These are phyloP conservation scores for Lactifluus subvellereus DNA, from an alignment of 768 basidiomycete genomes.

Conservation along the genomic window DNA sequence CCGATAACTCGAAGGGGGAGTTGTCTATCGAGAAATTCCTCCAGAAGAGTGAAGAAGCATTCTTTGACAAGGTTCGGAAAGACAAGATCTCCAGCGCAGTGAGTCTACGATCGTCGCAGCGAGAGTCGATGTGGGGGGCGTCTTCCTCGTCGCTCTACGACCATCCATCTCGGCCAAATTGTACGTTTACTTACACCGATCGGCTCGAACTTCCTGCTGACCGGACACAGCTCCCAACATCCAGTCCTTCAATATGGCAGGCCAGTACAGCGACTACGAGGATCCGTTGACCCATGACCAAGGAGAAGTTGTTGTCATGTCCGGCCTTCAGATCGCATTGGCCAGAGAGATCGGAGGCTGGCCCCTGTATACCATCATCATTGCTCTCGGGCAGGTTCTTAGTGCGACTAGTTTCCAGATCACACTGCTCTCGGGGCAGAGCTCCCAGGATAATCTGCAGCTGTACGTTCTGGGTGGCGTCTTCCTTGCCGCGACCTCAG, in stretches of 20 bases:
- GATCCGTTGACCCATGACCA: conserved; percentile 36
- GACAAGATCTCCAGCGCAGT: conserved; percentile 82
- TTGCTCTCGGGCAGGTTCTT: conserved; percentile 85
- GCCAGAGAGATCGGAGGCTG: conserved; percentile 74
- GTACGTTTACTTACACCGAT: conserved; percentile 41
- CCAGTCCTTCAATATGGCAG: conserved; percentile 42
- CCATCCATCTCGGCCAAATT: conserved; percentile 63
- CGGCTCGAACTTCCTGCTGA: conserved; percentile 25
- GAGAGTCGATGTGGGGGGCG: conserved; percentile 79
- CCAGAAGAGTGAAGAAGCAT: conserved; percentile 86
- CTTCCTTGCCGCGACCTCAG: conserved; percentile 77
- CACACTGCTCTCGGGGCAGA: conserved; percentile 81
- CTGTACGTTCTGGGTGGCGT: conserved; percentile 88
- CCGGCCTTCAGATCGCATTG: conserved; percentile 77
- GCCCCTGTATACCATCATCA: conserved; percentile 89
- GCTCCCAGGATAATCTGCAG: conserved; percentile 73
- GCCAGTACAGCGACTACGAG: conserved; percentile 43
- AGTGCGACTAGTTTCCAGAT: conserved; percentile 94
- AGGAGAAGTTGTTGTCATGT: conserved; percentile 71
- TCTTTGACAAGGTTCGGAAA: conserved; percentile 85
- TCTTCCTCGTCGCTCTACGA: conserved; percentile 49
- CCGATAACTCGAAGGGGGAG: conserved; percentile 87
- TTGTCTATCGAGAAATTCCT: conserved; percentile 89
- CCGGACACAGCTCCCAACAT: conserved; percentile 36
- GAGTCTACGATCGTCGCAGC: conserved; percentile 69